A percentile compares a stretch with the other conserved stretches of the same genome.
These are phyloP conservation scores for Oryza glaberrima DNA, from an alignment of 176 grass and related monocot species.

Conservation along the genomic window DNA sequence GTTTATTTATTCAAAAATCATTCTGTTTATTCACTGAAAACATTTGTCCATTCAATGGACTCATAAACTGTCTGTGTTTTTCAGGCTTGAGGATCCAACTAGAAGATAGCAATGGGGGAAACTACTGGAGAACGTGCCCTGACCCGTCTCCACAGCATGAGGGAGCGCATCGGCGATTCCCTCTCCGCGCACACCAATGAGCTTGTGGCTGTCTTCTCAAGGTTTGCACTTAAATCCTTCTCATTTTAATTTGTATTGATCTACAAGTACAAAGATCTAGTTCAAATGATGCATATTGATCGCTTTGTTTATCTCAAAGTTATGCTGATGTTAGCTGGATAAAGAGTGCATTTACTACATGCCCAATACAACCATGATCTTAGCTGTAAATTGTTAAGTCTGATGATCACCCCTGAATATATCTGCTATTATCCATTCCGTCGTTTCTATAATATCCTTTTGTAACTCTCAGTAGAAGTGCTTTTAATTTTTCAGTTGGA, in stretches of 20 bases:
- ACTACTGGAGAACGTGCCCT: slow-evolving; percentile 59
- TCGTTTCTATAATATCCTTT: neutral
- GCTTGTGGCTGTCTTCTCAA: slow-evolving; percentile 93
- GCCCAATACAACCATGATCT: neutral
- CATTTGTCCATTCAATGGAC: neutral
- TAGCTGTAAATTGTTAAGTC: neutral
- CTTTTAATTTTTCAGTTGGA: neutral
- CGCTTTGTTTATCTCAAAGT: neutral
- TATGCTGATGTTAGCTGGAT: neutral
- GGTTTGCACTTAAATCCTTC: slow-evolving; percentile 48
- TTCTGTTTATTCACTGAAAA: neutral
- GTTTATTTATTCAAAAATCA: neutral
- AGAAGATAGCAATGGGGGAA: slow-evolving; percentile 63
- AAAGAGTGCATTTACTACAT: neutral
- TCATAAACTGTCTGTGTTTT: slow-evolving; percentile 13
- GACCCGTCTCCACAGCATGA: slow-evolving; percentile 86
- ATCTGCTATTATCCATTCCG: neutral
- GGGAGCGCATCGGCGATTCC: slow-evolving; percentile 80
- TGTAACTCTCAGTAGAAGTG: neutral
- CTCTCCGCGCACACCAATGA: slow-evolving; percentile 97
- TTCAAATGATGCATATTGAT: neutral
- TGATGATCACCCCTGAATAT: slow-evolving; percentile 7
- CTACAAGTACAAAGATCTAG: neutral
- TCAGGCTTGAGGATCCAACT: neutral
- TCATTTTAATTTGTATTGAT: neutral